A percentile compares a stretch with the other conserved stretches of the same genome.
Evolutionary conservation across 2,329 filamentous ascomycete species (phyloP).

Genomic region (Tolypocladium amazonense): DNA sequence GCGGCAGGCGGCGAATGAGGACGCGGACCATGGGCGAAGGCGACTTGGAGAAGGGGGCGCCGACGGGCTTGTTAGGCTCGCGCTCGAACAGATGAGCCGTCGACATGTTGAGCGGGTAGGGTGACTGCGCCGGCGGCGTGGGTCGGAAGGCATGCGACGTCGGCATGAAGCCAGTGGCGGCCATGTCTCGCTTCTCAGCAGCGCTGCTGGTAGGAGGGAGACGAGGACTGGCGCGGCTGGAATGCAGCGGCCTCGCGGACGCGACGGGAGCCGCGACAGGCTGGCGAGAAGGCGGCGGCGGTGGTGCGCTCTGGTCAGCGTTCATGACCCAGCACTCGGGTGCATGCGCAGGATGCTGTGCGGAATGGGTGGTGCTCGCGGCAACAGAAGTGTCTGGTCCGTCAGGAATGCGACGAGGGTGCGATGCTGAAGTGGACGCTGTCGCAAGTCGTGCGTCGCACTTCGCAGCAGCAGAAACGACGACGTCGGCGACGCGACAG

Average conservation of each 20-base stretch:
- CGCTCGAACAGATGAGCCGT: constrained; percentile 23
- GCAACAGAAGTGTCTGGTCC: neutral
- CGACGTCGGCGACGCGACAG: neutral
- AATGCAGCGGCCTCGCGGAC: constrained; percentile 12
- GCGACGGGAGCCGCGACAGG: constrained; percentile 13
- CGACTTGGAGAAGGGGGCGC: constrained; percentile 26
- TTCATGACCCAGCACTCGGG: constrained; percentile 18
- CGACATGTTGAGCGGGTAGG: constrained; percentile 22
- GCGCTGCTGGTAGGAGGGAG: constrained; percentile 16
- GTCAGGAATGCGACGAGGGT: constrained; percentile 1
- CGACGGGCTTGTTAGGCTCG: constrained; percentile 29
- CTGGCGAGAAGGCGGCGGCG: constrained; percentile 6
- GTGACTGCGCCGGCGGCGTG: constrained; percentile 17
- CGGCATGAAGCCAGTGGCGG: constrained; percentile 30
- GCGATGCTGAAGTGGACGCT: neutral
- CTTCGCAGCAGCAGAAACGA: neutral
- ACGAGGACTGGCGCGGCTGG: constrained; percentile 21
- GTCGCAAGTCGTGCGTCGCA: neutral
- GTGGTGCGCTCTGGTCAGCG: constrained; percentile 9
- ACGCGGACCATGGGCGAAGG: constrained; percentile 27
- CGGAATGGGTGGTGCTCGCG: neutral
- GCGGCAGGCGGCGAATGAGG: constrained; percentile 43
- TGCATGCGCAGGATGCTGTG: constrained; percentile 12
- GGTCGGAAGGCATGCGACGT: constrained; percentile 28
- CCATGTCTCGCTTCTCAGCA: constrained; percentile 25